Evolutionary conservation across 208 protist genomes (phyloP), one percentile per base, ranked within the genome.

Genomic region (Trypanosoma avium): DNA sequence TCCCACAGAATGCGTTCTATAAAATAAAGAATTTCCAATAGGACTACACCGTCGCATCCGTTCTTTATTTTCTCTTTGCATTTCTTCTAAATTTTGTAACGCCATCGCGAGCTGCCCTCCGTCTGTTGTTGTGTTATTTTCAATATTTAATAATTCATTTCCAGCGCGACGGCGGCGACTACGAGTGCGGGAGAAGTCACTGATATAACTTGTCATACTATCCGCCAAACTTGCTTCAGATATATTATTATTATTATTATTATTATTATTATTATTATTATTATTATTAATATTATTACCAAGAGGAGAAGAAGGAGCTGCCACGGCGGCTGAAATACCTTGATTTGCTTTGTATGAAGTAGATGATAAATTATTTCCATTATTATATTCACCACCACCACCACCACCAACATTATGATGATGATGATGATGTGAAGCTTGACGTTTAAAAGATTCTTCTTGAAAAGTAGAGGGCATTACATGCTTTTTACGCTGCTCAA

Each of bases 21-120:
- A 60, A 38, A 59, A 69, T 1, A 49, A 24, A n/a, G n/a, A n/a
- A n/a, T n/a, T n/a, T n/a, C n/a, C n/a, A n/a, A n/a, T n/a, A n/a
- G n/a, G n/a, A n/a, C n/a, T n/a, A n/a, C n/a, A n/a, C 2, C 49
- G 59, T 1, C 71, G 43, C 70, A 91, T 72, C 17, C 76, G 72
- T 9, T 84, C 81, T 46, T 84, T 77, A 60, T 94, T 91, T 63
- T 91, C 84, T 43, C 49, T 61, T 61, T 86, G 84, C 84, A 94
- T 91, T 46, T 69, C 67, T 61, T 85, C 81, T 13, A 92, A 63
- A 35, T 77, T 78, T 27, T 65, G 45, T 27, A 93, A 70, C 13
- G 72, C 67, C 48, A 67, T 49, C 47, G 81, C 61, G 74, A 74
- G 81, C 35, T 81, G n/a, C n/a, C n/a, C n/a, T n/a, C n/a, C n/a